Percentiles rank a stretch among this genome's conserved stretches.
phyloP scores from a whole-genome alignment of 192 early-diverging fungal species.

The Coemansia sp. region DNA sequence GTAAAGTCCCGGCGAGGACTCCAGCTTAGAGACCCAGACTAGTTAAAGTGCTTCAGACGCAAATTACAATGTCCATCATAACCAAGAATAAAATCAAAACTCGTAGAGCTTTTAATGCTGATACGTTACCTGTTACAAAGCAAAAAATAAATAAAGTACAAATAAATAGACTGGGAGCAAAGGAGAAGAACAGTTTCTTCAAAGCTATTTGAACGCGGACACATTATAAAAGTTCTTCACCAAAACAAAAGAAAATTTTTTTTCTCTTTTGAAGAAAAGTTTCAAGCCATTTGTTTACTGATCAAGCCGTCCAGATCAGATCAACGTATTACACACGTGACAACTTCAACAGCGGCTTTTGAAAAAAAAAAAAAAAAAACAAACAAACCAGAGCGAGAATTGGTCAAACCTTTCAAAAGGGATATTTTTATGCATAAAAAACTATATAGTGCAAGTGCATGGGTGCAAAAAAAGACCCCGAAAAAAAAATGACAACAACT shows the following conservation, averaged over 20 bases:
- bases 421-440: not conserved
- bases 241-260: not conserved
- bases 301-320: not conserved
- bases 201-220: not conserved
- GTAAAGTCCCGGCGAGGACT: slow-evolving; percentile 51
- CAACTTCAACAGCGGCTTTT: not conserved
- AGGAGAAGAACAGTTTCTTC: not conserved
- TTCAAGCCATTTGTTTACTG: not conserved
- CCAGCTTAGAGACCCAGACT: slow-evolving; percentile 14
- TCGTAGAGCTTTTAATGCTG: not conserved
- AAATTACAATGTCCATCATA: slow-evolving; percentile 58
- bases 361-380: not conserved
- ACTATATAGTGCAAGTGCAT: not conserved
- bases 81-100: slow-evolving; percentile 3
- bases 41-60: slow-evolving; percentile 41
- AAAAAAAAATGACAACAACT: not conserved
- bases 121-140: not conserved
- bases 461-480: not conserved
- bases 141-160: not conserved
- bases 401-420: not conserved
- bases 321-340: not conserved
- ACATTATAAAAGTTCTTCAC: too few species aligned
- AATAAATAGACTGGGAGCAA: not conserved
- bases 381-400: not conserved
- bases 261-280: not conserved